Percentiles rank a stretch among this genome's conserved stretches.
phyloP scores from a whole-genome alignment of 169 alveolate genomes.

The Cryptosporidium xiaoi region DNA sequence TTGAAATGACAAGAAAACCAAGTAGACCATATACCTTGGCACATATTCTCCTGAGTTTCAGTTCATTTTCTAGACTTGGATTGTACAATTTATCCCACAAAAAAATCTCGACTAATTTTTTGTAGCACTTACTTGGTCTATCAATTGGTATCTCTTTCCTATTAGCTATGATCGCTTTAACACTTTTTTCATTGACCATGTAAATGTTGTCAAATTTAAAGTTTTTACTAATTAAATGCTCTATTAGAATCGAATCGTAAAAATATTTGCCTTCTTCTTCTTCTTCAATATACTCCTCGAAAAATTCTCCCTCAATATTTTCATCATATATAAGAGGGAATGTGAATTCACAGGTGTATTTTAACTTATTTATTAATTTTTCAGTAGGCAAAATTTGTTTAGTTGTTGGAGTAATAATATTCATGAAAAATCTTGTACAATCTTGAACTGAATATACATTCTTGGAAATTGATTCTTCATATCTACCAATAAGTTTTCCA shows the following conservation, averaged over 20 bases:
- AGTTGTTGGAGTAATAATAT: neutral
- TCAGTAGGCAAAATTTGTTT: conserved; percentile 2
- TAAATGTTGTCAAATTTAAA: neutral
- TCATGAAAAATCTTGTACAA: conserved; percentile 14
- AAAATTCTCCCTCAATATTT: neutral
- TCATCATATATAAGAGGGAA: conserved; percentile 1
- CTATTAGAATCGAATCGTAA: neutral
- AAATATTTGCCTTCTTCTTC: neutral
- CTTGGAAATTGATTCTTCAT: neutral
- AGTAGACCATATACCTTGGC: conserved; percentile 30
- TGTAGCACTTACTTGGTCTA: conserved; percentile 30
- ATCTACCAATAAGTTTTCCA: conserved; percentile 6
- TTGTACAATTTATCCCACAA: neutral
- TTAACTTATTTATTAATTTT: conserved; percentile 1
- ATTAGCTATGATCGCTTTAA: neutral
- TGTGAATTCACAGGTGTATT: neutral
- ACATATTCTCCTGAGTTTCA: conserved; percentile 8
- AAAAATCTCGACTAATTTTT: neutral
- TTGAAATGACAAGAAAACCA: conserved; percentile 2
- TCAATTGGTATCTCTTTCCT: conserved; percentile 37
- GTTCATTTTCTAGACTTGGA: neutral
- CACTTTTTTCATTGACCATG: neutral
- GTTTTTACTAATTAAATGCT: neutral
- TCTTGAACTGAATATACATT: conserved; percentile 4
- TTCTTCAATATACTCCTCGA: no score